Conservation (phyloP, 179 eudicot genomes). For the Gypsophila paniculata region DNA sequence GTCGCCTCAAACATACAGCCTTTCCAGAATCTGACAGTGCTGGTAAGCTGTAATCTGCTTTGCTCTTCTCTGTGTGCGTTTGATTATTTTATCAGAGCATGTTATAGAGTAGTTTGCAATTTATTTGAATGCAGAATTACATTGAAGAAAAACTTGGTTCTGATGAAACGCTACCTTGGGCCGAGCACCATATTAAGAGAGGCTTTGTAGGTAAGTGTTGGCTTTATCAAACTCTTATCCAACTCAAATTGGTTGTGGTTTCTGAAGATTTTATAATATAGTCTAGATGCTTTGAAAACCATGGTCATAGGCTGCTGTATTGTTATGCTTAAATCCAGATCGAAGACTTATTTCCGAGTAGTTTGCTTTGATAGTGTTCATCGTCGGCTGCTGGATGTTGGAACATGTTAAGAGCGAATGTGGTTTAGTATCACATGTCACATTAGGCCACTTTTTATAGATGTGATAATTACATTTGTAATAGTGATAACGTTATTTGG, state of each 20-base stretch:
- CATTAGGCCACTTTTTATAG: no score
- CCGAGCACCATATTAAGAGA: conserved; percentile 45
- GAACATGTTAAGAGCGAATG: no score
- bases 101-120: conserved; percentile 8
- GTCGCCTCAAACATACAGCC: conserved; percentile 80
- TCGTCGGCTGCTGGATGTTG: no score
- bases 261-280: not conserved
- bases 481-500: no score
- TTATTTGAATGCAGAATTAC: conserved; percentile 41
- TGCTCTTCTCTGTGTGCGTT: conserved; percentile 9
- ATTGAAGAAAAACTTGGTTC: conserved; percentile 69
- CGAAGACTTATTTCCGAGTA: not conserved
- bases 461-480: no score
- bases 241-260: not conserved
- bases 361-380: not conserved
- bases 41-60: conserved; percentile 43
- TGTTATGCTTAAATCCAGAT: not conserved
- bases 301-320: not conserved
- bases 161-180: conserved; percentile 65
- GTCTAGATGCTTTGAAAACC: not conserved
- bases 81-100: conserved; percentile 2
- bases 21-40: conserved; percentile 47
- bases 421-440: no score
- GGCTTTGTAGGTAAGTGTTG: conserved; percentile 65
- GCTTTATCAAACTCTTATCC: not conserved